Evolutionary conservation across 225 moss, liverwort and hornwort species (phyloP).

Genomic region (Anthoceros angustus): DNA sequence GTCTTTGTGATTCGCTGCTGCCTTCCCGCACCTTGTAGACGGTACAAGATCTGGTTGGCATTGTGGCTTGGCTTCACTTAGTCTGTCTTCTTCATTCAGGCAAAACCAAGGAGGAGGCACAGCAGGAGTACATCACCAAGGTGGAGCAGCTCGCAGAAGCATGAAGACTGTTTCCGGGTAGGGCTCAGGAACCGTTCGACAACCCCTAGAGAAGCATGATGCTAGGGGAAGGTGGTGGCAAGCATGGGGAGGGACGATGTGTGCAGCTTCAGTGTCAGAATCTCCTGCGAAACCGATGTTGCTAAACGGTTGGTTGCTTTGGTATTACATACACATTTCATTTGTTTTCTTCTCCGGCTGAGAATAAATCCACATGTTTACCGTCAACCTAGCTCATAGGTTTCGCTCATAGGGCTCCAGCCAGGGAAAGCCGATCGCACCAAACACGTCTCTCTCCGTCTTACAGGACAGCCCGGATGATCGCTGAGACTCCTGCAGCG

Average conservation of each 20-base stretch:
- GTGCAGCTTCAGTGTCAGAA: too few relatives aligned
- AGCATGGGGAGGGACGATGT: too few relatives aligned
- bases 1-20: background rate
- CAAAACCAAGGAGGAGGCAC: background rate
- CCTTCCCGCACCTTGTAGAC: background rate
- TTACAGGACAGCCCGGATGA: constrained; percentile 44
- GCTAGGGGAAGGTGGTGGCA: too few relatives aligned
- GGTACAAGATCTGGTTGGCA: too few relatives aligned
- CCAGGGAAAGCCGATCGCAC: constrained; percentile 70
- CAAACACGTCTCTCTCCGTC: constrained; percentile 73
- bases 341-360: too few relatives aligned
- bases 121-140: constrained; percentile 1
- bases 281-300: too few relatives aligned
- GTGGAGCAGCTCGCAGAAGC: background rate
- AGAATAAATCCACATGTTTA: too few relatives aligned
- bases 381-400: constrained; percentile 23
- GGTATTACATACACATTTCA: too few relatives aligned
- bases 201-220: too few relatives aligned
- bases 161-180: background rate
- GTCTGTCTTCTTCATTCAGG: background rate
- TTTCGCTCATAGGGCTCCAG: constrained; percentile 91
- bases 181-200: too few relatives aligned
- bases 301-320: too few relatives aligned
- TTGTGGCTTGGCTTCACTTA: background rate
- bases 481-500: constrained; percentile 33